Evolutionary conservation across 805 yeast species (phyloP).

Genomic region (Lachancea thermotolerans): DNA sequence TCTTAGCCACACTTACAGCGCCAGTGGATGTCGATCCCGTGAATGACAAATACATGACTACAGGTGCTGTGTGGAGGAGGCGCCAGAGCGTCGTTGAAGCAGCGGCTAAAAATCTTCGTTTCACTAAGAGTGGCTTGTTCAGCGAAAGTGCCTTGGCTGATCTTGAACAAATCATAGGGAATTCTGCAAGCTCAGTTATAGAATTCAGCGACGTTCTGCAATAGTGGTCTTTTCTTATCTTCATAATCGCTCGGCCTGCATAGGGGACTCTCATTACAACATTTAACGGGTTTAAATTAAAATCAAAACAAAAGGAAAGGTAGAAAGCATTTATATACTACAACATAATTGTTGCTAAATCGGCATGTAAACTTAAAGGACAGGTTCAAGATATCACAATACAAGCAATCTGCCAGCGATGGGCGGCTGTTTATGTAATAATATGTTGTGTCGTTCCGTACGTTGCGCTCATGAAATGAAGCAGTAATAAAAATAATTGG

Average conservation of each 20-base stretch:
- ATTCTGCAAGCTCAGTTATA: slow-evolving; percentile 3
- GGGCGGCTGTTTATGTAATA: too few species aligned
- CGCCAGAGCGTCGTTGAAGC: slow-evolving; percentile 69
- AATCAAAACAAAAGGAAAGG: too few species aligned
- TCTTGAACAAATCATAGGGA: slow-evolving; percentile 51
- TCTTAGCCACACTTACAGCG: slow-evolving; percentile 30
- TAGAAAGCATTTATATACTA: too few species aligned
- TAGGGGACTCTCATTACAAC: not conserved
- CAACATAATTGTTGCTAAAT: too few species aligned
- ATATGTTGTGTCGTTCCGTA: not conserved
- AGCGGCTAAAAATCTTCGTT: slow-evolving; percentile 65
- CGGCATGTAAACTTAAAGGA: too few species aligned
- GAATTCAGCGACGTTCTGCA: slow-evolving; percentile 8
- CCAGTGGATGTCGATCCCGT: slow-evolving; percentile 25
- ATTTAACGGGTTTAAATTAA: not conserved
- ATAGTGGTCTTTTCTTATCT: not conserved
- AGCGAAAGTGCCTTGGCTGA: slow-evolving; percentile 68
- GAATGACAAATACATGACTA: slow-evolving; percentile 9
- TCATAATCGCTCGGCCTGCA: not conserved
- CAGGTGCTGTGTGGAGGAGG: slow-evolving; percentile 39
- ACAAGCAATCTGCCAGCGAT: too few species aligned
- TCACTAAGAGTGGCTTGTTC: slow-evolving; percentile 69
- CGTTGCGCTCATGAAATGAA: not conserved
- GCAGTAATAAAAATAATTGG: not conserved
- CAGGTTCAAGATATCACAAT: too few species aligned